Evolutionary conservation across 495 filamentous ascomycete species (phyloP), one percentile per base, ranked within the genome.

Genomic region (Hypoxylon subgilvum): DNA sequence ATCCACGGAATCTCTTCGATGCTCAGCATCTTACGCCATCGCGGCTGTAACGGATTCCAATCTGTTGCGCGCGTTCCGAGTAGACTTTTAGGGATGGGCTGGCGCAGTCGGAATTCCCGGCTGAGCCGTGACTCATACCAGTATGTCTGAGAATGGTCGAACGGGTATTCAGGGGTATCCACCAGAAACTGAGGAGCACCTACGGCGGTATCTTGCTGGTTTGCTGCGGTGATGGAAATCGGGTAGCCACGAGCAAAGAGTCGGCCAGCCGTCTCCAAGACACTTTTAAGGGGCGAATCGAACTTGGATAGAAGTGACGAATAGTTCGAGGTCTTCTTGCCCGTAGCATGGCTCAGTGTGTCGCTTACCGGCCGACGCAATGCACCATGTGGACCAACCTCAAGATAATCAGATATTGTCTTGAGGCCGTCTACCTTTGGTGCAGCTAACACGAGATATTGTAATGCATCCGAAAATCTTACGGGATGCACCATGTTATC

Each of bases 301-400:
- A 52, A 59, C 17, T 65, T 36, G 34, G 55, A 47, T 0, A 70
- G 52, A 0, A 61, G 22, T 70, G 68, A 18, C 40, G 43, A 25
- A 64, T 63, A 12, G 48, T 36, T 28, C 51, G 45, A 17, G n/a
- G 51, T 62, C 51, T 62, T 62, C 14, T 52, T 49, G 21, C 49
- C 52, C 19, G 30, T n/a, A n/a, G n/a, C 25, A 19, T 62, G 55
- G 19, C 32, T 49, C 10, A 53, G 30, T 19, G 39, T 75, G 28
- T 84, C 72, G 8, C 73, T 70, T 4, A 83, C 46, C 0, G 83
- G 80, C 1, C 76, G 74, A 28, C 75, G 70, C 0, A 88, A 62
- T 0, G 84, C 79, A 10, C 71, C 62, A 48, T 87, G 84, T 40
- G 85, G 79, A 0, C 85, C 84, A 36, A 86, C 68, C 45, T 86